Conservation (phyloP, 768 basidiomycete genomes). For the Boletus rubropictus region DNA sequence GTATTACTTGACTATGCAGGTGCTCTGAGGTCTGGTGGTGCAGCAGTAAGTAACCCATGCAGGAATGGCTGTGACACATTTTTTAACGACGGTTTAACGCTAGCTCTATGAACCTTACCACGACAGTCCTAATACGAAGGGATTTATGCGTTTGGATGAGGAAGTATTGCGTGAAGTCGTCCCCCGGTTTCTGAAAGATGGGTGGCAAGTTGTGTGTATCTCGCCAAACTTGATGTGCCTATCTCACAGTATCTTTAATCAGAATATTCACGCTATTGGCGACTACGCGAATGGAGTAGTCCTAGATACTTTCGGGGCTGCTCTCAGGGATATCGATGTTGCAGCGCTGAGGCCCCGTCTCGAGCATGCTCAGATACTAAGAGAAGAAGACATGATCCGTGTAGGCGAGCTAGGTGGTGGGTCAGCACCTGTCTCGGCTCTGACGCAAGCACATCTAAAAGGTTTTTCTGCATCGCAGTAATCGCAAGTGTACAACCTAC, state of each 20-base stretch:
- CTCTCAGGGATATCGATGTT: conserved; percentile 55
- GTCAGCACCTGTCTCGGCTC: background rate
- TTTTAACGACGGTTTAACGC: background rate
- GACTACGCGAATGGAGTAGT: conserved; percentile 85
- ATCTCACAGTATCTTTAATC: background rate
- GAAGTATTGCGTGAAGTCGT: conserved; percentile 59
- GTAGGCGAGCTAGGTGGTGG: conserved; percentile 75
- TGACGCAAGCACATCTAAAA: background rate
- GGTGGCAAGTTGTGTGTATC: conserved; percentile 82
- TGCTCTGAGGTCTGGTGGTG: conserved; percentile 84
- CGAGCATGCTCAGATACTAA: conserved; percentile 89
- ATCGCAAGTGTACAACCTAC: conserved; percentile 90
- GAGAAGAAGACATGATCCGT: conserved; percentile 65
- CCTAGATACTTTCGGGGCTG: conserved; percentile 74
- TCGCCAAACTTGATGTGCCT: background rate
- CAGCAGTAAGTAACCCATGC: conserved; percentile 52
- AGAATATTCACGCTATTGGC: conserved; percentile 87
- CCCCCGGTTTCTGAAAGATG: conserved; percentile 65
- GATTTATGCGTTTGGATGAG: conserved; percentile 69
- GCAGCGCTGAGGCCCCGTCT: conserved; percentile 68
- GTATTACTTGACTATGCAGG: conserved; percentile 39
- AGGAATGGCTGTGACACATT: background rate
- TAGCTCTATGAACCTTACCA: conserved; percentile 79
- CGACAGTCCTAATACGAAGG: conserved; percentile 69
- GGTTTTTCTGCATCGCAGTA: conserved; percentile 38